A percentile compares a stretch with the other conserved stretches of the same genome.
These are phyloP conservation scores for Pseudozyma thailandica DNA, from an alignment of 1,284 basidiomycete species.

Conservation along the genomic window DNA sequence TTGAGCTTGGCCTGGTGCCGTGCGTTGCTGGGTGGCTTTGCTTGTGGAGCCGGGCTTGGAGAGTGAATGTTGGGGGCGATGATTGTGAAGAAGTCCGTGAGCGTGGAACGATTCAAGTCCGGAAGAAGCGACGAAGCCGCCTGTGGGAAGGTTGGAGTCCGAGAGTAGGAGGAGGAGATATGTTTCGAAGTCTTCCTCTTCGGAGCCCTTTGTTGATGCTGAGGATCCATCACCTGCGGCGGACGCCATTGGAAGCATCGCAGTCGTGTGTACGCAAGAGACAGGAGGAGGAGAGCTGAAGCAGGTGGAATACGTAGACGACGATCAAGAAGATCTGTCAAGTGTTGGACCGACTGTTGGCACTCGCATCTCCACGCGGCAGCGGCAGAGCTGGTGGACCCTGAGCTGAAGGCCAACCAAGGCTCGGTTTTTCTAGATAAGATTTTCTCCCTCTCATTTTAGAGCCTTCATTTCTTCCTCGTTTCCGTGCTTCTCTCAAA, in stretches of 20 bases:
- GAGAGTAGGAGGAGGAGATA: slow-evolving; percentile 61
- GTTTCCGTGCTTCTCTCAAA: not conserved
- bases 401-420: not conserved
- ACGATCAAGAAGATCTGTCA: not conserved
- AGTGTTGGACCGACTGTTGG: not conserved
- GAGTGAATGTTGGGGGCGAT: not conserved
- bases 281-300: not conserved
- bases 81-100: slow-evolving; percentile 77
- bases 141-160: slow-evolving; percentile 70
- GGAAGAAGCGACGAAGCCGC: slow-evolving; percentile 89
- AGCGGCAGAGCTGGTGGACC: not conserved
- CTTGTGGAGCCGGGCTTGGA: not conserved
- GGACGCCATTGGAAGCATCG: not conserved
- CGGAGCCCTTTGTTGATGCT: not conserved
- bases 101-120: slow-evolving; percentile 89
- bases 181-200: slow-evolving; percentile 37
- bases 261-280: too few relatives aligned
- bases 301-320: not conserved
- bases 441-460: not conserved
- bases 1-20: slow-evolving; percentile 41
- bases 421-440: not conserved
- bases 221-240: not conserved
- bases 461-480: not conserved
- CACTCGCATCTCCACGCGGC: not conserved
- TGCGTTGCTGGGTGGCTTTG: not conserved